Conservation (phyloP, 140 eudicot genomes). For the Erigeron philadelphicus region DNA sequence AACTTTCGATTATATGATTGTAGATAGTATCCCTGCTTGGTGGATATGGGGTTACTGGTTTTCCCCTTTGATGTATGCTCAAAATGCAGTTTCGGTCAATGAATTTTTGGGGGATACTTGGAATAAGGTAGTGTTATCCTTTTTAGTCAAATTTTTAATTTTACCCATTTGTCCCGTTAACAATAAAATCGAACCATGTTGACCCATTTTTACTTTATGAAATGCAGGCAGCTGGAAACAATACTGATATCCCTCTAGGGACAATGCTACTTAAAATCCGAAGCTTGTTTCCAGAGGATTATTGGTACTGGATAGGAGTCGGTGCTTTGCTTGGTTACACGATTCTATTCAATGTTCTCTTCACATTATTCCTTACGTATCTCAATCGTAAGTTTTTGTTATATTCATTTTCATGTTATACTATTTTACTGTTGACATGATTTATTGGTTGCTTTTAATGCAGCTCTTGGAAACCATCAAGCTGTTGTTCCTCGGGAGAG, state of each 20-base stretch:
- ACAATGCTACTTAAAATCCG: slow-evolving; percentile 60
- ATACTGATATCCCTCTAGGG: slow-evolving; percentile 52
- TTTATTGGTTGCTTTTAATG: slow-evolving; percentile 2
- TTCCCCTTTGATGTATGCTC: slow-evolving; percentile 96
- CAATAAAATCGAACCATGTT: neutral
- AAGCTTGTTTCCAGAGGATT: slow-evolving; percentile 50
- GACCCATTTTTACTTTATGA: neutral
- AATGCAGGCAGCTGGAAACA: slow-evolving; percentile 58
- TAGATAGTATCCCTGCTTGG: slow-evolving; percentile 89
- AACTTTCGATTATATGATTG: slow-evolving; percentile 1
- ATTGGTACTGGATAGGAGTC: slow-evolving; percentile 76
- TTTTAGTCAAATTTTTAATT: neutral
- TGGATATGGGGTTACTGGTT: slow-evolving; percentile 99
- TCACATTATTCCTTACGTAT: slow-evolving; percentile 50
- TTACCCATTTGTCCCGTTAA: neutral
- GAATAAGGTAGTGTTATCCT: slow-evolving; percentile 46
- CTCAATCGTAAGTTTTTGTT: slow-evolving; percentile 57
- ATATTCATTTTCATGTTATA: neutral
- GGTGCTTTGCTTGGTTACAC: slow-evolving; percentile 69
- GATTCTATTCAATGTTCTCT: slow-evolving; percentile 50
- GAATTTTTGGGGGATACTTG: slow-evolving; percentile 80
- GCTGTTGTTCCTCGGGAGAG: slow-evolving; percentile 39
- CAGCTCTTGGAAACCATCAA: slow-evolving; percentile 73
- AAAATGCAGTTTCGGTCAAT: slow-evolving; percentile 85
- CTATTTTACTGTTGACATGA: neutral